Evolutionary conservation across 805 yeast genomes (phyloP), one percentile per base, ranked within the genome.

Genomic region (Candida berthetii): DNA sequence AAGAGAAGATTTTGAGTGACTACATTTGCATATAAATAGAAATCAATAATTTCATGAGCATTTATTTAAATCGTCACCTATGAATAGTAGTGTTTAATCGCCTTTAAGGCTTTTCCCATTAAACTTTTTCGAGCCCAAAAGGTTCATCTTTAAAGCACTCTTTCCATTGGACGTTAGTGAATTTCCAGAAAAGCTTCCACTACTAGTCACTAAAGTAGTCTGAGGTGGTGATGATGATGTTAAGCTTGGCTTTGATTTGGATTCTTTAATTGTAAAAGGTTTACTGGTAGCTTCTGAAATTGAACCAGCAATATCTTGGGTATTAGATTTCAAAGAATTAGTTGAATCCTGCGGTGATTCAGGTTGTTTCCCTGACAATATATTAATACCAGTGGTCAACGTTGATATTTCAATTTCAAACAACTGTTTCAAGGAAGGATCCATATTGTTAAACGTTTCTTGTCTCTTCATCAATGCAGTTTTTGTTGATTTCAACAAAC

Each of bases 171-270:
- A 10, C 18, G 20, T 13, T 14, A 17, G 13, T 4, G 13, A 19
- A 4, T 33, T 33, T 13, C 15, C 8, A 7, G 14, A 33, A 19
- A 33, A 33, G 18, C 22, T 33, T 16, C 35, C 35, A 17, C 20
- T 3, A 11, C 22, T 9, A 13, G 24, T 18, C 6, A 15, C 35
- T n/a, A 33, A 18, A 13, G 35, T 16, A 11, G 35, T 19, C 8
- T 18, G 35, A 11, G 35, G 35, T 10, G 35, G 35, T 16, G 35
- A 17, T 1, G 35, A 17, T 17, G 35, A 33, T 16, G 15, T 33
- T 2, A 19, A 88, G 19, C 11, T 20, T 17, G 28, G 39, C 2
- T 11, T 15, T 42, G 9, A 5, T 35, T 36, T 11, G 48, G 46
- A 8, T 40, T 44, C 25, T 7, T 6, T 22, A 6, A 22, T 7